These are phyloP conservation scores for Magnaporthiopsis poae DNA, from an alignment of 2,329 filamentous ascomycete species.

Conservation along the genomic window DNA sequence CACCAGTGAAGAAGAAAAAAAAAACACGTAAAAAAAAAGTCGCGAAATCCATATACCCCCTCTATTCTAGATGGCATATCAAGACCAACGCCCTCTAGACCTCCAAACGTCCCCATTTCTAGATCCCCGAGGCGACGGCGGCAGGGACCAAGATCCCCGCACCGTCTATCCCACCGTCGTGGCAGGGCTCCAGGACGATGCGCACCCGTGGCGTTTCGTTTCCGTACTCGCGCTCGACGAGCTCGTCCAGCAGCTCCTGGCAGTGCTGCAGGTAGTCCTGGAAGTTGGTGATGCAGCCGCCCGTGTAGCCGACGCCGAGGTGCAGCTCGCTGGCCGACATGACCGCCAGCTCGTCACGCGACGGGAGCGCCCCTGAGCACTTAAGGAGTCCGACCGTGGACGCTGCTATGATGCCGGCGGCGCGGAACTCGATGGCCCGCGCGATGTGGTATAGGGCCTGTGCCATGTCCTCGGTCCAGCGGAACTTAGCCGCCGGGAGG, in stretches of 20 bases:
- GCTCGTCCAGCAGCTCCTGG: slow-evolving; percentile 54
- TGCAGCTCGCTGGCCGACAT: slow-evolving; percentile 30
- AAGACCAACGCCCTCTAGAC: background rate
- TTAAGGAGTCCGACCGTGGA: slow-evolving; percentile 60
- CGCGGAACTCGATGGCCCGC: slow-evolving; percentile 60
- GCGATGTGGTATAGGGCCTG: slow-evolving; percentile 55
- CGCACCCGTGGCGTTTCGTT: slow-evolving; percentile 23
- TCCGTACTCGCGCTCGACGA: slow-evolving; percentile 33
- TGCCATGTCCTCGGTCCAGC: slow-evolving; percentile 54
- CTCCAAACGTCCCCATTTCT: background rate
- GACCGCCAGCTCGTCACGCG: slow-evolving; percentile 16
- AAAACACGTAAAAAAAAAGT: no score
- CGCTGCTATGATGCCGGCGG: slow-evolving; percentile 64
- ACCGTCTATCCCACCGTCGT: slow-evolving; percentile 52
- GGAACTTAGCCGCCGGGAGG: slow-evolving; percentile 29
- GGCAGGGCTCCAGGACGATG: slow-evolving; percentile 44
- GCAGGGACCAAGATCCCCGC: slow-evolving; percentile 50
- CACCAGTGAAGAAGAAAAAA: no score
- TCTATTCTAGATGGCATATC: no score
- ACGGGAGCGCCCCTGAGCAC: slow-evolving; percentile 55
- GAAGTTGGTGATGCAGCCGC: slow-evolving; percentile 71
- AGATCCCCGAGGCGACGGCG: slow-evolving; percentile 21
- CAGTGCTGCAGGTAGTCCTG: slow-evolving; percentile 63
- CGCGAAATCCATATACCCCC: no score
- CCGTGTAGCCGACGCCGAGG: slow-evolving; percentile 68